Base-by-base conservation (phyloP, 1,284 basidiomycete genomes). In the Apiotrichum gracile region DNA sequence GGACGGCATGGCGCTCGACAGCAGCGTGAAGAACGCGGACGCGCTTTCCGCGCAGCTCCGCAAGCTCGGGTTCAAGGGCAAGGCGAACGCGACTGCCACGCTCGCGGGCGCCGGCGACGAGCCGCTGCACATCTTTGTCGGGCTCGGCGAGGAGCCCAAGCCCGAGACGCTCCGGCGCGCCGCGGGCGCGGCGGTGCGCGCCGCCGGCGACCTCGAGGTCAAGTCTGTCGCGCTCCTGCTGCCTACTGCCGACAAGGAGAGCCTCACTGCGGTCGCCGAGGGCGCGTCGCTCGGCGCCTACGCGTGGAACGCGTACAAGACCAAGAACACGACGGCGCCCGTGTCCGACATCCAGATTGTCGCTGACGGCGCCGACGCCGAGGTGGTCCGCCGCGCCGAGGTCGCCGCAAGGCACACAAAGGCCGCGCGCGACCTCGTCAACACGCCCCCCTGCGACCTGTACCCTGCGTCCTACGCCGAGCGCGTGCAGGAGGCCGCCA, bases 281-380 rank as follows among this genome's bases (percentile, higher is more conserved):
- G 57, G 57, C 5, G 53, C 57, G 1, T 35, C 21, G 27, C 57
- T 59, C 31, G 57, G 57, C n/a, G 50, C 53, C 21, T 59, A 55
- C 51, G 46, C 53, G 5, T 59, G 57, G 57, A 53, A 49, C 51
- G 24, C 42, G 25, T 59, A 55, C 57, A 59, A 55, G 54, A 33
- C 51, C 33, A 55, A 55, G 51, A 50, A 59, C 53, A 41, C 44
- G 24, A 29, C 43, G 6, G 21, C 44, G 17, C 51, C 53, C 21
- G 51, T 59, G 21, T 29, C 27, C 14, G 16, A 24, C 22, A 26
- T 59, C 41, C 46, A 54, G 46, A 39, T 59, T 24, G 45, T 55
- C 3, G 26, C 57, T 12, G 22, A 16, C 8, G 37, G 12, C 26
- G 17, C n/a, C n/a, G 35, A 38, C n/a, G 46, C 46, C 27, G 35